Evolutionary conservation across 2,329 filamentous ascomycete genomes (phyloP).

Genomic region (Penicillium sp.): DNA sequence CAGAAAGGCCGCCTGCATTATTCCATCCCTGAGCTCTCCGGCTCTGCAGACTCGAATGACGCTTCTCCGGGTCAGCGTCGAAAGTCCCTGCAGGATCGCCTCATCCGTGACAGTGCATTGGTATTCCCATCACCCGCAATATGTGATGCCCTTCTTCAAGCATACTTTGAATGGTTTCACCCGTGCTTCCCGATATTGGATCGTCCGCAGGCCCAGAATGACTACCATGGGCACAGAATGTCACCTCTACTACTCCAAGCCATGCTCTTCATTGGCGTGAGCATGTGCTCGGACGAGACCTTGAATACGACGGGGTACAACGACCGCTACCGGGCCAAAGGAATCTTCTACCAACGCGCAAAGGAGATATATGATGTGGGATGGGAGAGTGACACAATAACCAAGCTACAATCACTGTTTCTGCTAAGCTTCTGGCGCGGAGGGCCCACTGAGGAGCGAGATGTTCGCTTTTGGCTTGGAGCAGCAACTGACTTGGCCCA

Average conservation of each 20-base stretch:
- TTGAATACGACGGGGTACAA: slow-evolving; percentile 46
- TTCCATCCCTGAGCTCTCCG: slow-evolving; percentile 27
- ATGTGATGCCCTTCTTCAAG: slow-evolving; percentile 44
- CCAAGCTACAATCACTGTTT: slow-evolving; percentile 50
- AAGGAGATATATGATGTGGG: slow-evolving; percentile 52
- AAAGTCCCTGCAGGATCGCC: slow-evolving; percentile 32
- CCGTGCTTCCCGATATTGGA: slow-evolving; percentile 54
- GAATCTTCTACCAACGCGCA: slow-evolving; percentile 47
- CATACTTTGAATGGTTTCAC: slow-evolving; percentile 55
- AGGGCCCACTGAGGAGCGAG: slow-evolving; percentile 46
- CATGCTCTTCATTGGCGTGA: slow-evolving; percentile 53
- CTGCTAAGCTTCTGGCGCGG: slow-evolving; percentile 54
- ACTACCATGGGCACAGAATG: slow-evolving; percentile 40
- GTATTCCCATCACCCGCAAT: slow-evolving; percentile 44
- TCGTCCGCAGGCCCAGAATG: slow-evolving; percentile 40
- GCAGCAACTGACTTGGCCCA: slow-evolving; percentile 51
- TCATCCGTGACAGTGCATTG: slow-evolving; percentile 42
- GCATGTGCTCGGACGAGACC: slow-evolving; percentile 47
- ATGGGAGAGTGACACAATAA: slow-evolving; percentile 49
- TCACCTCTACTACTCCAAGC: slow-evolving; percentile 50
- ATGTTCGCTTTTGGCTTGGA: slow-evolving; percentile 49
- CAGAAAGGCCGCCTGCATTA: slow-evolving; percentile 38
- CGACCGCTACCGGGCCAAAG: slow-evolving; percentile 49
- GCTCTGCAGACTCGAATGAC: slow-evolving; percentile 13
- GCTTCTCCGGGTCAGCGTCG: slow-evolving; percentile 23